Evolutionary conservation across 2,329 filamentous ascomycete genomes (phyloP), one percentile per base, ranked within the genome.

Genomic region (Fusarium sp.): DNA sequence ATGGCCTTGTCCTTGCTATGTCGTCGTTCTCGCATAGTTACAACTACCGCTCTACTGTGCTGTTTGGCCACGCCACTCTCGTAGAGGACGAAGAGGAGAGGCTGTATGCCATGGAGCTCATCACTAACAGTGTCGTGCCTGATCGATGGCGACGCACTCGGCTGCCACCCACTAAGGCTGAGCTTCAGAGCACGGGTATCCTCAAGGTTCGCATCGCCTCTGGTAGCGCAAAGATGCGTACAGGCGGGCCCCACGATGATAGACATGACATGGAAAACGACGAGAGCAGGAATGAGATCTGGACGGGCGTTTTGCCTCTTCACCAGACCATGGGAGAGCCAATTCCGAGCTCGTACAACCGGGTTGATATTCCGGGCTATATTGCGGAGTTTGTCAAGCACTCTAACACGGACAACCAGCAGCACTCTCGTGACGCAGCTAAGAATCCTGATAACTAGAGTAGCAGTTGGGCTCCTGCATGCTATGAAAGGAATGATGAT

Each of bases 11-110:
- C 9, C 88, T 97, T 34, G 88, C 92, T 18, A 86, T 97, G 13
- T 94, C 94, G 0, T 92, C 94, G 12, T 92, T 93, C 82, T 89
- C 88, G 63, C 93, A 97, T 83, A 93, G 89, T 82, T 95, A 94
- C 84, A 95, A 97, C 84, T 97, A 96, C 82, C 92, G 93, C 67
- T 94, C 91, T 40, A 92, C 92, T 11, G 84, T 94, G 9, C 84
- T 96, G 12, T 94, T 95, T 75, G 94, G 94, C 1, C 88, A 90
- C 77, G 94, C 91, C 1, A 84, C 81, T 9, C 79, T 91, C 2
- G 92, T 97, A 7, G 87, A 88, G 2, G 88, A 92, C 65, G 78
- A 81, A 0, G 87, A 86, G 3, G 94, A 97, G 82, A 93, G 93
- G 77, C 77, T 93, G 6, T 96, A 88, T 82, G 94, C 93, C 8